Evolutionary conservation across 1,284 basidiomycete species (phyloP), one percentile per base, ranked within the genome.

Genomic region (Taiwanofungus camphoratus): DNA sequence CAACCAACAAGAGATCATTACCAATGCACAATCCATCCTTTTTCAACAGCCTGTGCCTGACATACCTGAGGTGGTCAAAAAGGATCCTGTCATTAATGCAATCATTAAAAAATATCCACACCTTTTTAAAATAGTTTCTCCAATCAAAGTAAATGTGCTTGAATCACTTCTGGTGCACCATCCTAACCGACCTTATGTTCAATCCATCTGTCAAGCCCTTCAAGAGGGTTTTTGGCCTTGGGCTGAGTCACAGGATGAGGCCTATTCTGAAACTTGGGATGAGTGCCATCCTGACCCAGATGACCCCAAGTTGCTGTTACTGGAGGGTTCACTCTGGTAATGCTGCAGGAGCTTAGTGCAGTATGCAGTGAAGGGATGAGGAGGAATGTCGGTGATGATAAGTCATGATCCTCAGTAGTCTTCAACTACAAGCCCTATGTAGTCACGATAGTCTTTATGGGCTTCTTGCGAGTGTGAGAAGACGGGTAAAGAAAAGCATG

Each of bases 201-300:
- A 44, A 0, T 71, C 66, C 0, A 59, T 70, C 0, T 37, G 52
- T 9, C 22, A 18, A 2, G 63, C 61, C 0, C 52, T 71, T 2
- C 39, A 54, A 3, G 45, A 65, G 26, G 70, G 69, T 2, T 70
- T 70, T 49, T 71, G 68, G 69, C 69, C 67, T 0, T 69, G 52
- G 48, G 69, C 69, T 0, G 48, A 62, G 5, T 62, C 51, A 0
- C 15, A 42, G 2, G 32, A 44, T 6, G 16, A 24, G 0, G 36
- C 20, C 0, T 58, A 59, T 19, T 61, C 61, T 4, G 38, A 21
- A 2, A 62, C 50, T 1, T 47, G 42, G 6, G 60, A 70, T 32
- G 41, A n/a, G n/a, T n/a, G n/a, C n/a, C n/a, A n/a, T n/a, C n/a
- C n/a, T n/a, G n/a, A n/a, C n/a, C n/a, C n/a, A n/a, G n/a, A n/a